Evolutionary conservation across 495 filamentous ascomycete genomes (phyloP).

Genomic region (Lasiosphaeria ovina): DNA sequence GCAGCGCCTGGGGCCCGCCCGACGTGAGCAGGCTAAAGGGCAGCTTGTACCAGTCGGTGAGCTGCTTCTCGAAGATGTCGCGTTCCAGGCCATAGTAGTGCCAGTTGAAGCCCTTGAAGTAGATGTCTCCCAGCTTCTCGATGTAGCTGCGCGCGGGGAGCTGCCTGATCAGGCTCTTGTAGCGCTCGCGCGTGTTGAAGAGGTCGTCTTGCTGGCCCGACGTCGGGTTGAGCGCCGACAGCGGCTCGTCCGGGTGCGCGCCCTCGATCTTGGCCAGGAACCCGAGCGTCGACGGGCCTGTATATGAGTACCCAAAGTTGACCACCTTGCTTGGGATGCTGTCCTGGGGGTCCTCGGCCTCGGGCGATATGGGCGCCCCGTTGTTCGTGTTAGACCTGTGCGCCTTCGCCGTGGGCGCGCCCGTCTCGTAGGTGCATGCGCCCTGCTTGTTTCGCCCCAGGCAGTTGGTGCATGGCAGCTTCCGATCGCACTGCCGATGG

Average conservation of each 20-base stretch:
- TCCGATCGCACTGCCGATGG: conserved; percentile 53
- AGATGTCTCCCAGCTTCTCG: conserved; percentile 52
- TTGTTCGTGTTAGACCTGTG: conserved; percentile 21
- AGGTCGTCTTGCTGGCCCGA: conserved; percentile 9
- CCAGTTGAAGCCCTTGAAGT: conserved; percentile 59
- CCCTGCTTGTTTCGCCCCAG: conserved; percentile 50
- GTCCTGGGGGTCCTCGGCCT: not conserved
- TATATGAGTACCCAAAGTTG: conserved; percentile 49
- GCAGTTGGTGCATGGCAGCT: conserved; percentile 62
- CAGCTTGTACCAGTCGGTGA: conserved; percentile 51
- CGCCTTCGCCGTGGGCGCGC: conserved; percentile 44
- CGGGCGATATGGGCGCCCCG: not conserved
- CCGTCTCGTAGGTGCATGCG: conserved; percentile 51
- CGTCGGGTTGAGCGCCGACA: conserved; percentile 14
- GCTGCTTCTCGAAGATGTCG: conserved; percentile 45
- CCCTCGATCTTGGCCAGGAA: conserved; percentile 51
- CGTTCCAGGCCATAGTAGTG: conserved; percentile 57
- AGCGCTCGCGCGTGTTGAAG: conserved; percentile 40
- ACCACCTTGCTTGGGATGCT: conserved; percentile 31
- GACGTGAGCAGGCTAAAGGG: conserved; percentile 44
- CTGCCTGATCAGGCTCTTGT: conserved; percentile 51
- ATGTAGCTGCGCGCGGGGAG: conserved; percentile 53
- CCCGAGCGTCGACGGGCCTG: conserved; percentile 45
- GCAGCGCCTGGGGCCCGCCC: conserved; percentile 41
- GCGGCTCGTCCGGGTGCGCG: conserved; percentile 20